phyloP scores from a whole-genome alignment of 371 early-diverging fungal species.

The Amoeboradix gromovi region DNA sequence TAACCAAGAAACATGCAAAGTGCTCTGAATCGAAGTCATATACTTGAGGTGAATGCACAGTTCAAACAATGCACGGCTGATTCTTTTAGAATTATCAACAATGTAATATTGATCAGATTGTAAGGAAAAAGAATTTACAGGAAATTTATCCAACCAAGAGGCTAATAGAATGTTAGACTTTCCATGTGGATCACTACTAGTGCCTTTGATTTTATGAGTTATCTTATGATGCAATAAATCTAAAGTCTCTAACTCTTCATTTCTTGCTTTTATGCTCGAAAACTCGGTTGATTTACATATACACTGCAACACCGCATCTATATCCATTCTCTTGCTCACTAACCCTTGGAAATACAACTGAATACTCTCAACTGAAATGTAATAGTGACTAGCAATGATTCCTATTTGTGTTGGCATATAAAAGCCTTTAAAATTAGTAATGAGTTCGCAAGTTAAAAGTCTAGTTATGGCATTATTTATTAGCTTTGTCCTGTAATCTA shows the following conservation, averaged over 20 bases:
- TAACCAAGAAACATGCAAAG: no score
- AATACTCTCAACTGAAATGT: constrained; percentile 7
- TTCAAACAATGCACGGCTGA: constrained; percentile 3
- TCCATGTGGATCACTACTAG: not conserved
- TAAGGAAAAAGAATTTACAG: constrained; percentile 7
- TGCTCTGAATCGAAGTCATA: no score
- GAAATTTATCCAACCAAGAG: not conserved
- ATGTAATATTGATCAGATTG: constrained; percentile 7
- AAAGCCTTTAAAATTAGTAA: not conserved
- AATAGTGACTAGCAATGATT: constrained; percentile 6
- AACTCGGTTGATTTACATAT: constrained; percentile 6
- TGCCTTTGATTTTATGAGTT: not conserved
- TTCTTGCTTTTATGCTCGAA: constrained; percentile 2
- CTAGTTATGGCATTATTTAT: not conserved
- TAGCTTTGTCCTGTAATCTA: not conserved
- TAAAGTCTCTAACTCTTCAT: not conserved
- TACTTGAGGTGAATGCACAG: no score
- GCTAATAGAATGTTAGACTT: not conserved
- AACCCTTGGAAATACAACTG: constrained; percentile 2
- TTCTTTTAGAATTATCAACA: constrained; percentile 7
- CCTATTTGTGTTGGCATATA: constrained; percentile 1
- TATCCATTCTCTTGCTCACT: not conserved
- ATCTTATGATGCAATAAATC: not conserved
- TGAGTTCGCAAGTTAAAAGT: not conserved
- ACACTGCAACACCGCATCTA: constrained; percentile 1